Percentiles rank a stretch among this genome's conserved stretches.
Evolutionary conservation across 1,284 basidiomycete genomes (phyloP).

Genomic region (Malassezia brasiliensis): DNA sequence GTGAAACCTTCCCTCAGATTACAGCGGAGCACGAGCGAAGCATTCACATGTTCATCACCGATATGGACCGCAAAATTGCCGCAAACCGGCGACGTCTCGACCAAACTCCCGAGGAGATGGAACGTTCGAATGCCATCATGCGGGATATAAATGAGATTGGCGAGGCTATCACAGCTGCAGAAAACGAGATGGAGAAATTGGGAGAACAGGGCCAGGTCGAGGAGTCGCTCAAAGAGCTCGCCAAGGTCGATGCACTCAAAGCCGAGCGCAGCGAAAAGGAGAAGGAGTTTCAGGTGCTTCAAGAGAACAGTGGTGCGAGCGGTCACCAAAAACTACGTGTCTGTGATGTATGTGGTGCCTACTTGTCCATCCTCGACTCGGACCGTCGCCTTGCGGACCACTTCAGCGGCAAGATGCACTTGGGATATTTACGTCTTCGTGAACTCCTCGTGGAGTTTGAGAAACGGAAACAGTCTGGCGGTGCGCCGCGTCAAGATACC

Average conservation of each 20-base stretch:
- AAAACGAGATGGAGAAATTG: slow-evolving; percentile 90
- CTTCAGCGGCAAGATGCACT: slow-evolving; percentile 98
- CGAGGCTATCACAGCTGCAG: slow-evolving; percentile 92
- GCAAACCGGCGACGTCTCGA: slow-evolving; percentile 87
- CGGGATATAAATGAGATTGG: slow-evolving; percentile 98
- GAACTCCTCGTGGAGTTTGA: slow-evolving; percentile 72
- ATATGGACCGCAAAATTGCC: slow-evolving; percentile 91
- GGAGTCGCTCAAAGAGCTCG: slow-evolving; percentile 92
- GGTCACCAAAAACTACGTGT: slow-evolving; percentile 98
- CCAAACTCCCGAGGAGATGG: slow-evolving; percentile 99
- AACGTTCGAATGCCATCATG: slow-evolving; percentile 96
- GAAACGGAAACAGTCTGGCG: slow-evolving; percentile 3
- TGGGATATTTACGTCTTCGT: slow-evolving; percentile 93
- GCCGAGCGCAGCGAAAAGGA: slow-evolving; percentile 93
- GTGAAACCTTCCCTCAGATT: slow-evolving; percentile 46
- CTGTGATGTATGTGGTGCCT: slow-evolving; percentile 98
- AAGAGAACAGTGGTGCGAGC: slow-evolving; percentile 94
- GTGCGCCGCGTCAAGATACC: not conserved
- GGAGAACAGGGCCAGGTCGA: slow-evolving; percentile 98
- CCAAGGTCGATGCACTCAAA: slow-evolving; percentile 93
- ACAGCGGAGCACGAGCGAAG: slow-evolving; percentile 67
- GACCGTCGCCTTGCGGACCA: slow-evolving; percentile 97
- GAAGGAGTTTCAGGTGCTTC: slow-evolving; percentile 87
- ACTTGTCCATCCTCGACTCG: slow-evolving; percentile 92
- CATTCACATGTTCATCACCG: slow-evolving; percentile 90